Conservation (phyloP, 345 rosid species). For the Ceriops decandra region DNA sequence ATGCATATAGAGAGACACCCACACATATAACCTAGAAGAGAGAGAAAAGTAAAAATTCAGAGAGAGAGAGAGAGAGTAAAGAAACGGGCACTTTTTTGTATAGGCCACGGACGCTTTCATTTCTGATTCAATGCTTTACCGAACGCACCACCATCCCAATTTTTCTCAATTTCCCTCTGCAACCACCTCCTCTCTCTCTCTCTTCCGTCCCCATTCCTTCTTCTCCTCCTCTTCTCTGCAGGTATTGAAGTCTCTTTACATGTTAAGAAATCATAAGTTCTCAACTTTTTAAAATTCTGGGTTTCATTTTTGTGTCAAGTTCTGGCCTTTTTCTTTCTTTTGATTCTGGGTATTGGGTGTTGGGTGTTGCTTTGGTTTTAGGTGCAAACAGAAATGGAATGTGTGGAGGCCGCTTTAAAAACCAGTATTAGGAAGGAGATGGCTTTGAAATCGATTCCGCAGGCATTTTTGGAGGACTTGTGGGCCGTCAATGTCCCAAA, state of each 20-base stretch:
- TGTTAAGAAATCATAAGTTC: background rate
- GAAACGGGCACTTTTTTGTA: conserved; percentile 3
- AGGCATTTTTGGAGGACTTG: conserved; percentile 34
- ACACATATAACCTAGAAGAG: background rate
- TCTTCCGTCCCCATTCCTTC: background rate
- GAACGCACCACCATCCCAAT: conserved; percentile 45
- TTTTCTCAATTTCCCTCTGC: conserved; percentile 30
- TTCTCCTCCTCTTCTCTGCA: conserved; percentile 17
- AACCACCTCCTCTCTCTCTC: conserved; percentile 3
- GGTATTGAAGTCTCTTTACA: conserved; percentile 15
- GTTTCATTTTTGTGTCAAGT: background rate
- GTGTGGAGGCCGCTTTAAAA: conserved; percentile 68
- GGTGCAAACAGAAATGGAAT: conserved; percentile 49
- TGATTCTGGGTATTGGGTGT: conserved; percentile 6
- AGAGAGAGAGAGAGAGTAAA: background rate
- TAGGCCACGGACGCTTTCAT: conserved; percentile 26
- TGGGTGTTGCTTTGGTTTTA: background rate
- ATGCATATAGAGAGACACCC: background rate
- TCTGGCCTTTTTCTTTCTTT: background rate
- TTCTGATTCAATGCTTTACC: conserved; percentile 74
- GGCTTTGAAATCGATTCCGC: conserved; percentile 39
- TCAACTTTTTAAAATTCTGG: background rate
- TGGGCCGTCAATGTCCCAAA: conserved; percentile 34
- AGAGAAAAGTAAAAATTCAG: conserved; percentile 4
- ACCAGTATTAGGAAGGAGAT: conserved; percentile 55